Evolutionary conservation across 306 rosid genomes (phyloP), one percentile per base, ranked within the genome.

Genomic region (Heteromeles arbutifolia): DNA sequence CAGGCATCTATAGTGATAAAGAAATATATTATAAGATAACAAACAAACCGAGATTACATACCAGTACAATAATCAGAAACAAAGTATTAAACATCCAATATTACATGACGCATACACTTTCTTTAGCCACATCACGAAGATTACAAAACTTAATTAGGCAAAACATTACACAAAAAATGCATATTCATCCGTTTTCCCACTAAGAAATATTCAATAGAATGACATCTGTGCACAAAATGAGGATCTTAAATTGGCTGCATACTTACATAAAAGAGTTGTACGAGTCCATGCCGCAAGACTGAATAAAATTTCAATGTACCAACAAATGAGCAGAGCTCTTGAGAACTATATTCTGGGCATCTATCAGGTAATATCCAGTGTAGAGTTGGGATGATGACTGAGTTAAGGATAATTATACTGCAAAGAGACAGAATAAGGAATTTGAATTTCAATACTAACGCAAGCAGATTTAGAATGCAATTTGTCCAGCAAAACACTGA

Each of bases 201-300:
- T 22, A 57, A 22, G 13, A 57, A 57, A 57, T 57, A 57, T 57
- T 57, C 29, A 71, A 17, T 19, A 48, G 62, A 50, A 56, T 67
- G 11, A 0, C 39, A 28, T 39, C 37, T n/a, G 18, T 48, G 54
- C 54, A 48, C 54, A 0, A 48, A 48, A 5, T 17, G 21, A 56
- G 3, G 43, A 34, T 2, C 10, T 17, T 29, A 53, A 76, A 13
- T 37, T 52, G 72, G n/a, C 69, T 66, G 34, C 67, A 52, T 71
- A 85, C 98, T 93, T 86, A 94, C 96, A 78, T 95, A 92, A 79
- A 92, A 92, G 78, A 92, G 85, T 50, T 89, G 90, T 77, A 89
- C 34, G 74, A 95, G 91, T 72, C 86, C 85, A 69, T 57, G 73
- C 67, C 91, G 96, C 41, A 90, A 83, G 91, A 85, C 69, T 77